These are phyloP conservation scores for Citrus cavaleriei DNA, from an alignment of 345 rosid species.

Conservation along the genomic window DNA sequence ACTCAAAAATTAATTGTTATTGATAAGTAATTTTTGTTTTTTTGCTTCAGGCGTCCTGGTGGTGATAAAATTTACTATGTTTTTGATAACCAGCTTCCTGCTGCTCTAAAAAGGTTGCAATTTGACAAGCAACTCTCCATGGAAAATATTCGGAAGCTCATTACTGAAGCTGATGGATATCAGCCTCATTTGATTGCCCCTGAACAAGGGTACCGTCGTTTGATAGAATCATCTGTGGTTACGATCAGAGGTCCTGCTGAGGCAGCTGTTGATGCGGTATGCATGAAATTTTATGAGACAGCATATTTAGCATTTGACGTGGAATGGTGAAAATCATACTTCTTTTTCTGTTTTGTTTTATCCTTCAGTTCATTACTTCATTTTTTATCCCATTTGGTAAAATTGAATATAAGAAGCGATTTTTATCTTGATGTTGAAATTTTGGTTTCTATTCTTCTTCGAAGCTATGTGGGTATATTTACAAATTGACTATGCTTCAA, in stretches of 20 bases:
- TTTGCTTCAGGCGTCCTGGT: slow-evolving; percentile 77
- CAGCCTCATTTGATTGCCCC: slow-evolving; percentile 99
- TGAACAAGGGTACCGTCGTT: slow-evolving; percentile 98
- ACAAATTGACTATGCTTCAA: not conserved
- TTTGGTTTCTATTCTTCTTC: not conserved
- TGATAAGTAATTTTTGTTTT: slow-evolving; percentile 4
- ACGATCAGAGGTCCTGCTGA: slow-evolving; percentile 98
- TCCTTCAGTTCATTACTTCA: not conserved
- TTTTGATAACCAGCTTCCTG: slow-evolving; percentile 98
- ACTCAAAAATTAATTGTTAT: not conserved
- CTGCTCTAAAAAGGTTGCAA: slow-evolving; percentile 96
- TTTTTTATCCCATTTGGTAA: not conserved
- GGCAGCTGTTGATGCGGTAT: slow-evolving; percentile 98
- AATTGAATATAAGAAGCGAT: not conserved
- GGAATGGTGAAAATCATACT: not conserved
- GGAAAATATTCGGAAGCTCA: slow-evolving; percentile 95
- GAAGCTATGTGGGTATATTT: not conserved
- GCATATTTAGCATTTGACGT: slow-evolving; percentile 1
- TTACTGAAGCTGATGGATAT: slow-evolving; percentile 99
- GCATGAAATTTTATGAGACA: slow-evolving; percentile 8
- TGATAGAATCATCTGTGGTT: slow-evolving; percentile 84
- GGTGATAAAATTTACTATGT: slow-evolving; percentile 94
- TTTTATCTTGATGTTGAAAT: not conserved
- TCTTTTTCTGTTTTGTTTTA: not conserved
- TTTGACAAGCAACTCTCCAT: slow-evolving; percentile 97